Percentiles rank a stretch among this genome's conserved stretches.
Evolutionary conservation across 768 basidiomycete species (phyloP).

Genomic region (Basidioascus undulatus): DNA sequence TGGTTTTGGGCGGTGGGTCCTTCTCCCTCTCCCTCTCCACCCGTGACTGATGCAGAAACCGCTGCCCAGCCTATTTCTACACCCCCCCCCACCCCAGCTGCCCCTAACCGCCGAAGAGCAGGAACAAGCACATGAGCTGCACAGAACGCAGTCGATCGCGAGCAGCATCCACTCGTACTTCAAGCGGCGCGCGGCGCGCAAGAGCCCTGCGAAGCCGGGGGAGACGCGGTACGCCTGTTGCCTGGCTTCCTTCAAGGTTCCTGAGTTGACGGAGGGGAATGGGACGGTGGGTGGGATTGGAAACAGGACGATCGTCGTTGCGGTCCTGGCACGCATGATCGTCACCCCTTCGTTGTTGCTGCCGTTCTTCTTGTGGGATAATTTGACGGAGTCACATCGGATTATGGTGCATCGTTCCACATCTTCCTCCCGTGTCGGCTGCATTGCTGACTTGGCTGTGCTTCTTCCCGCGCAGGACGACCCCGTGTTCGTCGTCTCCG

Average conservation of each 20-base stretch:
- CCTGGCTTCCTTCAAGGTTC: no score
- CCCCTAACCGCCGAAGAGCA: conserved; percentile 1
- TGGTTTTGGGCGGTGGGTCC: conserved; percentile 52
- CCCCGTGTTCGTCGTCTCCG: conserved; percentile 67
- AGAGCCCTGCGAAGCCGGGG: conserved; percentile 1
- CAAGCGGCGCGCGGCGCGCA: no score
- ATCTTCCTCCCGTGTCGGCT: neutral
- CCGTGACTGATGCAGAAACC: no score
- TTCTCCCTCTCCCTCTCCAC: conserved; percentile 1
- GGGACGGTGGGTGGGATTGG: conserved; percentile 32
- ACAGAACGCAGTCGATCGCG: no score
- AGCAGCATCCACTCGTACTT: no score
- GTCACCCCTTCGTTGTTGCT: conserved; percentile 54
- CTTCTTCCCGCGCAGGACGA: conserved; percentile 21
- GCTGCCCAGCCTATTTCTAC: neutral
- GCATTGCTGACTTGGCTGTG: conserved; percentile 1
- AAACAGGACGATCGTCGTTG: conserved; percentile 49
- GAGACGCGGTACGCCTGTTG: no score
- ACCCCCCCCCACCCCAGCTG: neutral
- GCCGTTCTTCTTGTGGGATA: conserved; percentile 43
- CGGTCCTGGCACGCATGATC: conserved; percentile 67
- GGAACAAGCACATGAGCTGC: no score
- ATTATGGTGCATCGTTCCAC: conserved; percentile 34
- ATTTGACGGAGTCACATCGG: conserved; percentile 41
- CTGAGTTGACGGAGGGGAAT: no score